These are phyloP conservation scores for Plasmodium yoelii DNA, from an alignment of 169 alveolate species.

Conservation along the genomic window DNA sequence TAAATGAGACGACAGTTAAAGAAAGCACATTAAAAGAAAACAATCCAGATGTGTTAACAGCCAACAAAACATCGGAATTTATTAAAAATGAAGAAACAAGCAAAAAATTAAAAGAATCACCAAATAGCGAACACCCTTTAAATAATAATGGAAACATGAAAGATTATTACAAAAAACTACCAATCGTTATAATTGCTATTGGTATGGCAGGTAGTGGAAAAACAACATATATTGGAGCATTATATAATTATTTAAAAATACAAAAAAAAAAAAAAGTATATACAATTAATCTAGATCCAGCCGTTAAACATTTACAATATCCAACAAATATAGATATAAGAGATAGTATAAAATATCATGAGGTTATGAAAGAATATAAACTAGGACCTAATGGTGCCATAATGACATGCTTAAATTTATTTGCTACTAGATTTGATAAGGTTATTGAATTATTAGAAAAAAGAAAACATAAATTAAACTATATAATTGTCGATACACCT, in stretches of 20 bases:
- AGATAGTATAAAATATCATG: conserved; percentile 96
- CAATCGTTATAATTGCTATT: conserved; percentile 78
- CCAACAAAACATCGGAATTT: neutral
- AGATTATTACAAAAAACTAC: conserved; percentile 55
- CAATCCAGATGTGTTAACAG: neutral
- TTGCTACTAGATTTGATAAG: conserved; percentile 96
- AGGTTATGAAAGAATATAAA: conserved; percentile 95
- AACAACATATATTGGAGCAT: conserved; percentile 93
- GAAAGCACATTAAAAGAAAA: neutral
- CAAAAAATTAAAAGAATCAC: neutral
- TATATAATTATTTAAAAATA: conserved; percentile 82
- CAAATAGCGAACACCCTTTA: too few relatives aligned
- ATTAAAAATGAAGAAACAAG: neutral
- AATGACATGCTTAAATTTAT: conserved; percentile 96
- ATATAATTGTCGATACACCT: conserved; percentile 97
- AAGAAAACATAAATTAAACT: conserved; percentile 90
- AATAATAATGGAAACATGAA: conserved; percentile 14
- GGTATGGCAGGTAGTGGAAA: conserved; percentile 98
- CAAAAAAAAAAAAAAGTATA: conserved; percentile 91
- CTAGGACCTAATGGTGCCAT: conserved; percentile 99
- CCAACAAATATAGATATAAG: conserved; percentile 90
- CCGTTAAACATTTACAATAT: conserved; percentile 89
- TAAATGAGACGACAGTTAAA: conserved; percentile 17
- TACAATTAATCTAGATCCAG: conserved; percentile 98
- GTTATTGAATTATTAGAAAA: conserved; percentile 91